Evolutionary conservation across 306 rosid species (phyloP).

Genomic region (Inga laurina): DNA sequence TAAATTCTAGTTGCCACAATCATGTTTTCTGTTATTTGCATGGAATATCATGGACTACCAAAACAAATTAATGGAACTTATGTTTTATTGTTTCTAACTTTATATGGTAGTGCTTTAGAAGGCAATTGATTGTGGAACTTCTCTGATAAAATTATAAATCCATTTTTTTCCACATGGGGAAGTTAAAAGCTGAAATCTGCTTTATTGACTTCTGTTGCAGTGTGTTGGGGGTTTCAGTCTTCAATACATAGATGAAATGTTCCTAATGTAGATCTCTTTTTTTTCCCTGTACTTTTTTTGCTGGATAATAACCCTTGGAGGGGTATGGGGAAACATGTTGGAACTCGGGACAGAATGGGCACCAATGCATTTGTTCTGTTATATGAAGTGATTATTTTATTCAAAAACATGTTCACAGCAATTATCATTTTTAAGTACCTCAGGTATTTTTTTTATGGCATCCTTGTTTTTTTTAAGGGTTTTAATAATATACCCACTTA

Average conservation of each 20-base stretch:
- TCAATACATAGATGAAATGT: slow-evolving; percentile 2
- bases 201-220: slow-evolving; percentile 20
- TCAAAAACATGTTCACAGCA: no score
- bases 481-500: background rate
- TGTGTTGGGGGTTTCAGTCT: background rate
- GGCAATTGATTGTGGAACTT: slow-evolving; percentile 1
- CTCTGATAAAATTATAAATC: background rate
- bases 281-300: no score
- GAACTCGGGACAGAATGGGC: no score
- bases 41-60: background rate
- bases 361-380: no score
- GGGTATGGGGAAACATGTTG: no score
- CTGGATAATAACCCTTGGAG: no score
- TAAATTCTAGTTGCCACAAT: background rate
- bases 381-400: no score
- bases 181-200: slow-evolving; percentile 17
- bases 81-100: slow-evolving; percentile 3
- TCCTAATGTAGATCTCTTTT: no score
- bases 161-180: background rate
- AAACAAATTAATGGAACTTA: slow-evolving; percentile 12
- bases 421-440: no score
- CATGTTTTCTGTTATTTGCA: background rate
- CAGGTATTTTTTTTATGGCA: background rate
- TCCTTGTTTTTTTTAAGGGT: background rate
- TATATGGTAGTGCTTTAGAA: background rate